Evolutionary conservation across 1,284 basidiomycete species (phyloP).

Genomic region (Lentinus polychrous): DNA sequence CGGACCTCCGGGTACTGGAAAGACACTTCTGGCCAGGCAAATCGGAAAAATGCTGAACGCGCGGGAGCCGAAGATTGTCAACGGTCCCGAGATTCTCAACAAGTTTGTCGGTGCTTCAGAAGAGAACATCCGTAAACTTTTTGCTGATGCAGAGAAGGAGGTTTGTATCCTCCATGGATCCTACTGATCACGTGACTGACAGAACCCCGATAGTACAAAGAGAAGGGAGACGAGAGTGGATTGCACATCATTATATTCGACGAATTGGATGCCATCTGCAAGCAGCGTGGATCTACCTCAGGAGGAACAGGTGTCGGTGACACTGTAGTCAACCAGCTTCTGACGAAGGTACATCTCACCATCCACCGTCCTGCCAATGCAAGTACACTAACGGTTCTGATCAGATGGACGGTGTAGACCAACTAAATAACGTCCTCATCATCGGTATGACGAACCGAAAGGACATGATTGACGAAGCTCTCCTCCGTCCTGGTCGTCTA

Average conservation of each 20-base stretch:
- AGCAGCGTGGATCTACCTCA: constrained; percentile 89
- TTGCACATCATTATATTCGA: constrained; percentile 99
- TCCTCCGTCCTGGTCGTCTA: constrained; percentile 94
- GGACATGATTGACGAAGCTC: constrained; percentile 99
- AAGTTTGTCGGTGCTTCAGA: constrained; percentile 98
- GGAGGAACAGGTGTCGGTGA: constrained; percentile 97
- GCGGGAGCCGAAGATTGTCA: constrained; percentile 96
- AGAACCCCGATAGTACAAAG: constrained; percentile 68
- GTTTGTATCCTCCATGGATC: constrained; percentile 30
- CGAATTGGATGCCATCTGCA: constrained; percentile 98
- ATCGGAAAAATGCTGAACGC: constrained; percentile 99
- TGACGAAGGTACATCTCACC: constrained; percentile 72
- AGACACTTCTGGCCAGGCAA: constrained; percentile 97
- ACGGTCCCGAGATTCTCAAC: constrained; percentile 96
- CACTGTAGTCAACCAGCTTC: constrained; percentile 96
- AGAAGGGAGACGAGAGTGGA: constrained; percentile 96
- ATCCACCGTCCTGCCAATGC: background rate
- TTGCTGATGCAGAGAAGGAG: constrained; percentile 97
- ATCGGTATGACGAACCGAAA: constrained; percentile 99
- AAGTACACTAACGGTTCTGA: constrained; percentile 4
- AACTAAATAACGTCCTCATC: constrained; percentile 98
- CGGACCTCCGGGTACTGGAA: constrained; percentile 97
- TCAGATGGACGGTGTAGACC: constrained; percentile 99
- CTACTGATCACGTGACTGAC: constrained; percentile 1
- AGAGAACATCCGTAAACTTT: constrained; percentile 97